Evolutionary conservation across 2,329 filamentous ascomycete species (phyloP), one percentile per base, ranked within the genome.

Genomic region (Aspergillus sp.): DNA sequence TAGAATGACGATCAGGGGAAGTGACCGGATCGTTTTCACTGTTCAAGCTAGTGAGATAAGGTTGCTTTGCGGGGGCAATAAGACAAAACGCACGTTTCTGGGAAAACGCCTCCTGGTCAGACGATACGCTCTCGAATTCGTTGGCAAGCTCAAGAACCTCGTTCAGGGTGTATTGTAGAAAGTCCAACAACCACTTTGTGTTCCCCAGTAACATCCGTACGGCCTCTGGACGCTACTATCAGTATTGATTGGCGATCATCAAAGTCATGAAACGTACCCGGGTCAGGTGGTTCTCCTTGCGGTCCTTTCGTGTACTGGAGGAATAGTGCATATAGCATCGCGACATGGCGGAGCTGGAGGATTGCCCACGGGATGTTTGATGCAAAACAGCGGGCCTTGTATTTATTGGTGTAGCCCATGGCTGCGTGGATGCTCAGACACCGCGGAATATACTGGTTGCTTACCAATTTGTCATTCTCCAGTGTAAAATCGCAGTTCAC

Each of bases 401-500:
- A 78, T 59, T 86, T 83, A 13, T 85, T 86, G 41, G 79, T 80
- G 65, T 88, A 92, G 3, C 88, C 89, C 9, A 96, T 75, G 48
- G 89, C 85, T 52, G 89, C 86, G 65, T 95, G 85, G 24, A 94
- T 83, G 63, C 89, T 89, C 11, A 96, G 77, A 51, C 85, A 89
- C 51, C 89, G 80, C 54, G 90, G 87, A 43, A 96, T 80, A 33
- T 85, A 79, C 3, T 79, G 77, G 62, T 94, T 92, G 54, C 86
- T 79, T 57, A 94, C 82, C 32, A 95, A 76, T 53, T 85, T 79
- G 65, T 93, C 86, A 60, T 88, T 83, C 54, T 95, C 89, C 45
- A 89, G 82, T 0, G 90, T 88, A 65, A 92, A 95, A 72, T 97
- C 93, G 45, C 92, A 83, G 46, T 86, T 84, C 26, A 89, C 79